Percentiles rank a stretch among this genome's conserved stretches.
Conservation (phyloP, 129 eudicot species). For the Solidago caesia region DNA sequence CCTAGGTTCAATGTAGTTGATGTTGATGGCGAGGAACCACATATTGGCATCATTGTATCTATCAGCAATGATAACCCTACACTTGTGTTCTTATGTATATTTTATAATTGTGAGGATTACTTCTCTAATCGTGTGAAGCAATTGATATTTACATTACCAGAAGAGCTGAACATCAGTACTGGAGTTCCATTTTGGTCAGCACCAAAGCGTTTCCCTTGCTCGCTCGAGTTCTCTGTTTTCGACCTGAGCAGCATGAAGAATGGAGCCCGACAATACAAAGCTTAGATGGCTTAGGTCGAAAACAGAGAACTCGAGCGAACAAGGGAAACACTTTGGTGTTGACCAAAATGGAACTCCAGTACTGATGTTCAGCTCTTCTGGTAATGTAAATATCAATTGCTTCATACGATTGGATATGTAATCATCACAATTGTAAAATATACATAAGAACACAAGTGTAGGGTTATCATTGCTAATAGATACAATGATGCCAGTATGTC, state of each 20-base stretch:
- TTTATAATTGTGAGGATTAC: constrained; percentile 56
- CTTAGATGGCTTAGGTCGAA: constrained; percentile 74
- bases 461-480: constrained; percentile 84
- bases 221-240: constrained; percentile 58
- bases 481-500: constrained; percentile 59
- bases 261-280: constrained; percentile 63
- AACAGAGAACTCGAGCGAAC: constrained; percentile 62
- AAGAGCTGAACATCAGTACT: constrained; percentile 78
- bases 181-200: constrained; percentile 98
- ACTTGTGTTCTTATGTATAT: neutral
- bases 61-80: constrained; percentile 40
- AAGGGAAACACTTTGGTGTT: constrained; percentile 92
- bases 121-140: constrained; percentile 81
- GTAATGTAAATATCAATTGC: constrained; percentile 81
- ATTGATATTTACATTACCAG: constrained; percentile 80
- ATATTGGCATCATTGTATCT: neutral
- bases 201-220: constrained; percentile 87
- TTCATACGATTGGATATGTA: constrained; percentile 81
- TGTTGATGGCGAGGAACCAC: constrained; percentile 72
- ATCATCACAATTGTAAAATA: constrained; percentile 44
- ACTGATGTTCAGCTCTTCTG: constrained; percentile 61
- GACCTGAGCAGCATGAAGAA: constrained; percentile 76
- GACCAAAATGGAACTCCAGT: constrained; percentile 97
- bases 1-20: constrained; percentile 70
- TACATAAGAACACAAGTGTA: constrained; percentile 28